These are phyloP conservation scores for Zostera marina DNA, from an alignment of 116 monocot species.

Conservation along the genomic window DNA sequence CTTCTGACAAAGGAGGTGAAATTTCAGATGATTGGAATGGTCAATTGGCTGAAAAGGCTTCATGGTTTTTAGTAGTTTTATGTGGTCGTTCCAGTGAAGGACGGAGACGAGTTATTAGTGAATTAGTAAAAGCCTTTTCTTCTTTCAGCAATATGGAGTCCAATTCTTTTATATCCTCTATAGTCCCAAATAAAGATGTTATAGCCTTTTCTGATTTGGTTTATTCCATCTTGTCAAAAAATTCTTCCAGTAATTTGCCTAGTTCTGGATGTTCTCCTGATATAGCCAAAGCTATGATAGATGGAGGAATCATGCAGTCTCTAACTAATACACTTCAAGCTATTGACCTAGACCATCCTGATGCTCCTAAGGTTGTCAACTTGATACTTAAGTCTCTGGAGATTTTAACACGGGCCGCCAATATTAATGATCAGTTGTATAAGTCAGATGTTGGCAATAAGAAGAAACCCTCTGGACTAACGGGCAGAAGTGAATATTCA, in stretches of 20 bases:
- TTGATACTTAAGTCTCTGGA: constrained; percentile 59
- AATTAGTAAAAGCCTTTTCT: constrained; percentile 51
- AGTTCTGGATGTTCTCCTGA: constrained; percentile 64
- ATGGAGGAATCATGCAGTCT: constrained; percentile 54
- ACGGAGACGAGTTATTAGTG: constrained; percentile 49
- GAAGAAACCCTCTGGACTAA: constrained; percentile 21
- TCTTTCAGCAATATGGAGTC: constrained; percentile 22
- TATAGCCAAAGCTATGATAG: constrained; percentile 75
- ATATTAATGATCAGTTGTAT: constrained; percentile 45
- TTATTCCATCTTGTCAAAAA: constrained; percentile 59
- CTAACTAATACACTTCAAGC: constrained; percentile 39
- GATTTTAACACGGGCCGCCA: constrained; percentile 57
- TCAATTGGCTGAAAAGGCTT: constrained; percentile 59
- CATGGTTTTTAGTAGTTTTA: constrained; percentile 55
- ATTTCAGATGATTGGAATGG: constrained; percentile 35
- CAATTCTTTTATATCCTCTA: constrained; percentile 22
- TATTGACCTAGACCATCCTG: constrained; percentile 69
- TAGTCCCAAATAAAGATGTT: constrained; percentile 46
- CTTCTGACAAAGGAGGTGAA: constrained; percentile 25
- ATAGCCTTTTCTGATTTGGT: constrained; percentile 40
- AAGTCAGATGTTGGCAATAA: constrained; percentile 31
- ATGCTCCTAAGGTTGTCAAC: constrained; percentile 57
- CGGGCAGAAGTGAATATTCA: constrained; percentile 25
- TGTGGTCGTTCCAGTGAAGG: constrained; percentile 62
- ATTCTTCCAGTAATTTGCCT: constrained; percentile 37